Evolutionary conservation across 2,329 filamentous ascomycete species (phyloP), one percentile per base, ranked within the genome.

Genomic region (Fusarium xylarioides): DNA sequence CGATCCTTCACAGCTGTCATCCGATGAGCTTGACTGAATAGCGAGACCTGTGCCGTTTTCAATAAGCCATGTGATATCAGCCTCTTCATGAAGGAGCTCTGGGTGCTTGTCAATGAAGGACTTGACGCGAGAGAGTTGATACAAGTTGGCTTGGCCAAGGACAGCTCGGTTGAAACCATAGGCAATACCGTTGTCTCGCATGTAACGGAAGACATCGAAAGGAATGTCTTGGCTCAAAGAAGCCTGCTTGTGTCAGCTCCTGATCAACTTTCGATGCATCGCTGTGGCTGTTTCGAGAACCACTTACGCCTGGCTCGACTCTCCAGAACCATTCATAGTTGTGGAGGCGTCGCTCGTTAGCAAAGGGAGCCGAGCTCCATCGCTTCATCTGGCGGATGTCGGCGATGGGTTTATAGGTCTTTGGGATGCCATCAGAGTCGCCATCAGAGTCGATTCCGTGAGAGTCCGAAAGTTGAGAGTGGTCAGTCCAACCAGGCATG

Each of bases 161-260:
- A 85, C 83, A 30, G 84, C 83, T 77, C 86, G 85, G 66, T 86
- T 89, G 78, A 89, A 90, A 18, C 88, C 94, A 78, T 96, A 96
- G 16, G 91, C 93, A 79, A 95, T 92, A 79, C 94, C 91, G 80
- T 93, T 90, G 78, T 97, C 93, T 71, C 90, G 87, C 93, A 97
- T 95, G 84, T 91, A 95, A 52, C 91, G 89, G 84, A 97, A 97
- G 35, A 96, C 90, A 78, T 97, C 94, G 79, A 97, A 96, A 79
- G 94, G 90, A 70, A 97, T 89, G 69, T 88, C 81, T 68, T 87
- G 88, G 64, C 84, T 85, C 72, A 89, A 88, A 49, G 87, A 83
- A 11, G 88, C 84, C 87, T 89, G 54, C 15, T 38, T 53, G 40
- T 28, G 47, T 76, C 54, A 77, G 73, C 32, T 40, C 34, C 63